Conservation (phyloP, 2,329 filamentous ascomycete species). For the Bipolaris sorokiniana region DNA sequence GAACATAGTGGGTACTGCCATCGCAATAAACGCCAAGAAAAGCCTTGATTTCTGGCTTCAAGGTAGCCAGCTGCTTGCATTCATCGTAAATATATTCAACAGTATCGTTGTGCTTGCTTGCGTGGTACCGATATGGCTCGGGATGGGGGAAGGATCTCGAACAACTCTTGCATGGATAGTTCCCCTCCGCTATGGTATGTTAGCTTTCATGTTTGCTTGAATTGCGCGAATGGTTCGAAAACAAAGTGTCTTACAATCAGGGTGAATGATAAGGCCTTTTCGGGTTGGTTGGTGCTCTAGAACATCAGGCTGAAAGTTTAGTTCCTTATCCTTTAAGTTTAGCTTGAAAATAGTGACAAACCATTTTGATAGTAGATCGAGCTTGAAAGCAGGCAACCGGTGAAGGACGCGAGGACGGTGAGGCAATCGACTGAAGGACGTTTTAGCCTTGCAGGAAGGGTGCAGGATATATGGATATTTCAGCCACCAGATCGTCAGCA, state of each 20-base stretch:
- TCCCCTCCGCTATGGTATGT: neutral
- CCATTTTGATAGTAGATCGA: neutral
- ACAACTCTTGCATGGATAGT: neutral
- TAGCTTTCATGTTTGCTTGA: neutral
- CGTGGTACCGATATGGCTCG: neutral
- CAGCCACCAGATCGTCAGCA: too few relatives aligned
- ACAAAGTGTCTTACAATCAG: neutral
- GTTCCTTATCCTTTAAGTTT: neutral
- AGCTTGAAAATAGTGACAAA: neutral
- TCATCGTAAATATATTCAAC: neutral
- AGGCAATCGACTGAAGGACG: neutral
- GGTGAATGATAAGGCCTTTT: neutral
- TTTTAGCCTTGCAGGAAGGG: conserved; percentile 4
- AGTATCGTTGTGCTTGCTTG: neutral
- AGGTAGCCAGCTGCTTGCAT: neutral
- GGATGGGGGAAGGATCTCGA: neutral
- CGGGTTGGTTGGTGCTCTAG: neutral
- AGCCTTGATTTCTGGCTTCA: neutral
- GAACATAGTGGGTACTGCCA: neutral
- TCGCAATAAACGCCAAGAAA: neutral
- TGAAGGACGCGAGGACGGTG: conserved; percentile 4
- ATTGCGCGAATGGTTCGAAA: neutral
- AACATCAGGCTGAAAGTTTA: conserved; percentile 1
- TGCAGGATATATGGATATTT: conserved; percentile 7
- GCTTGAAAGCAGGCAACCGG: conserved; percentile 5